A percentile compares a stretch with the other conserved stretches of the same genome.
Evolutionary conservation across 805 yeast genomes (phyloP).

Genomic region (Isabelozyma pseudorhagii): DNA sequence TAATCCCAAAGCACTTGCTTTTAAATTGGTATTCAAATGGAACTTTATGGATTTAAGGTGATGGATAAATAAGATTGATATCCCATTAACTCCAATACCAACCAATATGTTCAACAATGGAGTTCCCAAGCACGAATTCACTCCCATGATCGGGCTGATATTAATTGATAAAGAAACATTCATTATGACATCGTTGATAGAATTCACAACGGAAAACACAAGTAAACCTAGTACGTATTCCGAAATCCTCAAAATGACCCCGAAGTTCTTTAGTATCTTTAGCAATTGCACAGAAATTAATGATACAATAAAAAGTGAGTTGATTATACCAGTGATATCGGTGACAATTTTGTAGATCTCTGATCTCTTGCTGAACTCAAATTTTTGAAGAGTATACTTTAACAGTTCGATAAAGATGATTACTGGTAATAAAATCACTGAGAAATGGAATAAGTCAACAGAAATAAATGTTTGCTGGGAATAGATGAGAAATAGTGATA

Average conservation of each 20-base stretch:
- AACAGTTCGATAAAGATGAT: neutral
- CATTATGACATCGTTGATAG: constrained; percentile 51
- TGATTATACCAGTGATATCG: constrained; percentile 17
- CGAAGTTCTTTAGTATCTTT: constrained; percentile 40
- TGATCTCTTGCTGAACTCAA: neutral
- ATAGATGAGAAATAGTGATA: neutral
- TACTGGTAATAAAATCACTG: neutral
- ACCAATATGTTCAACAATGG: constrained; percentile 46
- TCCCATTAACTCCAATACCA: constrained; percentile 50
- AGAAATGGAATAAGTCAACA: neutral
- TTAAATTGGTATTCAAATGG: constrained; percentile 18
- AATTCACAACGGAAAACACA: constrained; percentile 48
- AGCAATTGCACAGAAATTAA: constrained; percentile 21
- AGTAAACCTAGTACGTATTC: constrained; percentile 50
- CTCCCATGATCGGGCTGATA: constrained; percentile 34
- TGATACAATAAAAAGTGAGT: constrained; percentile 24
- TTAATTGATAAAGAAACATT: constrained; percentile 45
- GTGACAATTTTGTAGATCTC: constrained; percentile 1
- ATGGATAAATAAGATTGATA: constrained; percentile 17
- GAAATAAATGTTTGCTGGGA: neutral
- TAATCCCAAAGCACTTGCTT: constrained; percentile 22
- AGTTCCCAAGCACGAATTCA: constrained; percentile 54
- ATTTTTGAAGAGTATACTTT: neutral
- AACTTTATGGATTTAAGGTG: constrained; percentile 10
- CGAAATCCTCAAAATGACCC: constrained; percentile 38